A percentile compares a stretch with the other conserved stretches of the same genome.
phyloP scores from a whole-genome alignment of 345 rosid genomes.

The Erysimum cheiranthoides region DNA sequence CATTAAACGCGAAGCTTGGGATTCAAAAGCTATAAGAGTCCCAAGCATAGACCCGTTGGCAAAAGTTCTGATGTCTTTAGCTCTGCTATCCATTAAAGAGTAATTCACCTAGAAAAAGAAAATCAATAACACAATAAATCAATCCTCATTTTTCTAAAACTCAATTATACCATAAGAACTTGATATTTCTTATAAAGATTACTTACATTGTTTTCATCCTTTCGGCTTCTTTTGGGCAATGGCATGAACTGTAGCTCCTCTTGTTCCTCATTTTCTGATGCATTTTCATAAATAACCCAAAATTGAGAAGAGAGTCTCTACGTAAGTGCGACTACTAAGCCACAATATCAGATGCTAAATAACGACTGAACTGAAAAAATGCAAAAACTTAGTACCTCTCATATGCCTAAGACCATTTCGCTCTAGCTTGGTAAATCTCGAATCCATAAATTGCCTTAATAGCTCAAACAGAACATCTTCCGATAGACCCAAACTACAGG shows the following conservation, averaged over 20 bases:
- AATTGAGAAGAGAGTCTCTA: constrained; percentile 7
- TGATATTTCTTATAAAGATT: neutral
- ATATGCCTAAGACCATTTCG: neutral
- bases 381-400: constrained; percentile 35
- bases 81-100: constrained; percentile 39
- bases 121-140: neutral
- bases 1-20: constrained; percentile 36
- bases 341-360: constrained; percentile 8
- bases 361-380: neutral
- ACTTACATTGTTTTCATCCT: constrained; percentile 29
- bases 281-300: neutral
- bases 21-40: constrained; percentile 43
- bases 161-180: neutral
- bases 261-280: constrained; percentile 31
- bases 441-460: constrained; percentile 20
- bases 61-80: constrained; percentile 16
- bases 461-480: constrained; percentile 16
- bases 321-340: constrained; percentile 12
- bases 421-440: constrained; percentile 12
- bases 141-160: neutral
- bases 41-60: constrained; percentile 37
- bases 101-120: constrained; percentile 47
- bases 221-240: constrained; percentile 38
- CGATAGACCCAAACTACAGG: constrained; percentile 31
- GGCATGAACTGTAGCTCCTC: constrained; percentile 31